phyloP scores from a whole-genome alignment of 306 rosid genomes.

The Arachis stenosperma region DNA sequence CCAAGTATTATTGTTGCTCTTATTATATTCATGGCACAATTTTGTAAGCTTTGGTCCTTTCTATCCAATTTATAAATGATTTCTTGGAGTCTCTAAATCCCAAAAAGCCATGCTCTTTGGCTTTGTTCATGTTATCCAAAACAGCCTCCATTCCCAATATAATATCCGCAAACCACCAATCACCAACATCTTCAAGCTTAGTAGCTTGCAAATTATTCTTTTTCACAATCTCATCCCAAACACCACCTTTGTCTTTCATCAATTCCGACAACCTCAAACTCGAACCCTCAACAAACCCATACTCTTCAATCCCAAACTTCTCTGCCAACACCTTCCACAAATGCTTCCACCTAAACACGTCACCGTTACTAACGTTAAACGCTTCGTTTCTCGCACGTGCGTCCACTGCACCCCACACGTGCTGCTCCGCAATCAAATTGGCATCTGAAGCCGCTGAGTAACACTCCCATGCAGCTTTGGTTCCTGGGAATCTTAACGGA shows the following conservation, averaged over 20 bases:
- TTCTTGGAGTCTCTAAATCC: slow-evolving; percentile 70
- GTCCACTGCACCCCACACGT: slow-evolving; percentile 65
- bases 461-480: slow-evolving; percentile 53
- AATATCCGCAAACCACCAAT: slow-evolving; percentile 58
- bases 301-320: slow-evolving; percentile 56
- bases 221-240: slow-evolving; percentile 68
- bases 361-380: slow-evolving; percentile 63
- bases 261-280: slow-evolving; percentile 46
- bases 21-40: slow-evolving; percentile 52
- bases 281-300: slow-evolving; percentile 53
- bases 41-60: slow-evolving; percentile 53
- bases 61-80: slow-evolving; percentile 54
- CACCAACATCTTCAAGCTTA: slow-evolving; percentile 58
- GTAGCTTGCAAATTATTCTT: slow-evolving; percentile 48
- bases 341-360: slow-evolving; percentile 72
- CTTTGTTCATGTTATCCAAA: slow-evolving; percentile 64
- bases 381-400: slow-evolving; percentile 54
- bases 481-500: slow-evolving; percentile 60
- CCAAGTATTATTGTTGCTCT: no score
- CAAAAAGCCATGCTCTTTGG: slow-evolving; percentile 66
- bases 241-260: slow-evolving; percentile 55
- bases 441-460: slow-evolving; percentile 56
- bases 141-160: slow-evolving; percentile 8
- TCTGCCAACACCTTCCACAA: slow-evolving; percentile 68
- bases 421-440: slow-evolving; percentile 65